Percentiles rank a stretch among this genome's conserved stretches.
Evolutionary conservation across 805 yeast genomes (phyloP).

Genomic region (Nematodospora valgi): DNA sequence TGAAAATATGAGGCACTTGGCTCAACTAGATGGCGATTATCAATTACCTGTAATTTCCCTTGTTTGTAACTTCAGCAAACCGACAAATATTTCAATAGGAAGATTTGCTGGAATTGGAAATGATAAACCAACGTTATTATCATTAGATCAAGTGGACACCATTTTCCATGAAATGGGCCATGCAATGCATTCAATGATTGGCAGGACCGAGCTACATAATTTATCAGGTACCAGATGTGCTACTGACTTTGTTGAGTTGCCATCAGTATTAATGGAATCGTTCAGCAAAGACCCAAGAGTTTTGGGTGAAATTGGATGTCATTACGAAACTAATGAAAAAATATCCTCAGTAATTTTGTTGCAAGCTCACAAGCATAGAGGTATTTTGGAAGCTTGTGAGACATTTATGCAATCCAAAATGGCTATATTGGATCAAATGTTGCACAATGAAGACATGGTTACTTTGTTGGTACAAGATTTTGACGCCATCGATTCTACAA

Average conservation of each 20-base stretch:
- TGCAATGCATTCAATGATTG: slow-evolving; percentile 97
- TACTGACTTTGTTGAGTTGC: slow-evolving; percentile 94
- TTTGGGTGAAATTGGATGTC: slow-evolving; percentile 66
- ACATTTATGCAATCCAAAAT: slow-evolving; percentile 82
- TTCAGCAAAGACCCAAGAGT: slow-evolving; percentile 84
- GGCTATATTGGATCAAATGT: slow-evolving; percentile 81
- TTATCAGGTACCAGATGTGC: slow-evolving; percentile 94
- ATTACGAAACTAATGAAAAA: slow-evolving; percentile 62
- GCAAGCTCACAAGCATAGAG: slow-evolving; percentile 49
- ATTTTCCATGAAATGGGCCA: slow-evolving; percentile 99
- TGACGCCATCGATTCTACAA: slow-evolving; percentile 49
- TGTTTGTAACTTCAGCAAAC: slow-evolving; percentile 67
- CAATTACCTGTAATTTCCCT: slow-evolving; percentile 90
- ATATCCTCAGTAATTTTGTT: slow-evolving; percentile 50
- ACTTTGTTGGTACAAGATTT: slow-evolving; percentile 2
- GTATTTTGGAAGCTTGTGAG: slow-evolving; percentile 63
- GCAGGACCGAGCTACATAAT: slow-evolving; percentile 84
- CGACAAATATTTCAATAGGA: slow-evolving; percentile 18
- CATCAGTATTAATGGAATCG: slow-evolving; percentile 94
- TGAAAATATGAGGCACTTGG: slow-evolving; percentile 20
- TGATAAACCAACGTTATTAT: slow-evolving; percentile 49
- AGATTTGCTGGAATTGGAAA: slow-evolving; percentile 24
- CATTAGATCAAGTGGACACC: slow-evolving; percentile 83
- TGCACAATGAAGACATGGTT: slow-evolving; percentile 50
- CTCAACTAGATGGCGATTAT: slow-evolving; percentile 44